These are phyloP conservation scores for Agrocybe praecox DNA, from an alignment of 768 basidiomycete genomes.

Conservation along the genomic window DNA sequence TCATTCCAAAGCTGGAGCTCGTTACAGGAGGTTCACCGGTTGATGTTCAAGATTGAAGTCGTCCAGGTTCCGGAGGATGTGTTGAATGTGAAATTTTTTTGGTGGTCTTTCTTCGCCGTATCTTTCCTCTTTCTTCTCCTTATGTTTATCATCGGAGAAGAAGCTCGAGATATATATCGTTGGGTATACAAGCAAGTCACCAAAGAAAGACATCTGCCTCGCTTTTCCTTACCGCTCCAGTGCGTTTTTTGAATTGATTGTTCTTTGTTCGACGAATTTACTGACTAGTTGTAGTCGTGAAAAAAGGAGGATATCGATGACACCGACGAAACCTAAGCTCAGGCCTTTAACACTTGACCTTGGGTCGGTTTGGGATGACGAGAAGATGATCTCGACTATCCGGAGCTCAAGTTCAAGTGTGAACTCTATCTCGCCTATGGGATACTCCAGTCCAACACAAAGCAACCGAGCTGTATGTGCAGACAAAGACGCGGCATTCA, in stretches of 20 bases:
- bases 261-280: neutral
- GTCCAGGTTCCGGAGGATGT: conserved; percentile 24
- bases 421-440: conserved; percentile 19
- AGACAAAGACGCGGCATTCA: conserved; percentile 42
- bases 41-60: conserved; percentile 39
- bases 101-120: conserved; percentile 43
- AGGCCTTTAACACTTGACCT: conserved; percentile 35
- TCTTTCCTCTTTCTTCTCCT: conserved; percentile 42
- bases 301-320: conserved; percentile 6
- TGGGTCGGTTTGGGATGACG: conserved; percentile 55
- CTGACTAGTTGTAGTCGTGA: neutral
- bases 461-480: conserved; percentile 16
- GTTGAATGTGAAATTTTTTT: conserved; percentile 28
- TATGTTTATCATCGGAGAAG: conserved; percentile 38
- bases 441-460: conserved; percentile 28
- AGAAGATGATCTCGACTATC: conserved; percentile 28
- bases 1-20: conserved; percentile 40
- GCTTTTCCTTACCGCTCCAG: conserved; percentile 12
- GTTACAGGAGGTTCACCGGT: conserved; percentile 49
- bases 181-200: conserved; percentile 28
- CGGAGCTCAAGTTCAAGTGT: conserved; percentile 18
- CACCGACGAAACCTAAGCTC: conserved; percentile 21
- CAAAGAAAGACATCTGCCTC: conserved; percentile 4
- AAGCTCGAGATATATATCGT: conserved; percentile 33
- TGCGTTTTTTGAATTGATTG: conserved; percentile 12